Conservation (phyloP, 139 green algal genomes). For the Closterium sp. region DNA sequence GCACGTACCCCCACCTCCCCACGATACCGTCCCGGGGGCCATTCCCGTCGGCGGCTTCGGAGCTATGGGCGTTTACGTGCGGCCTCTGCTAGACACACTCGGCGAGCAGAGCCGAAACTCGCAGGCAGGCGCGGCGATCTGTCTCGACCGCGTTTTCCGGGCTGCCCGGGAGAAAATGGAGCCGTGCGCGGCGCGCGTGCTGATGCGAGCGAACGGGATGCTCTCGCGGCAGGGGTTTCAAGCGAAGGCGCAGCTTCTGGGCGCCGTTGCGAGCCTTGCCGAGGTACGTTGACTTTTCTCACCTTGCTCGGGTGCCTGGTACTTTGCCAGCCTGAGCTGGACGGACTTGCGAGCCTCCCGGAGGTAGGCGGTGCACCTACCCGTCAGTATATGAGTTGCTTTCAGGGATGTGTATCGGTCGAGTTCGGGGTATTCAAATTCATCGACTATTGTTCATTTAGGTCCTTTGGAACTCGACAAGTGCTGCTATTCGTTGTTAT, state of each 20-base stretch:
- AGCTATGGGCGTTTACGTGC: not conserved
- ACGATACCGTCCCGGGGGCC: not conserved
- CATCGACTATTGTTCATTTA: no score
- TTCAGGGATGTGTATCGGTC: no score
- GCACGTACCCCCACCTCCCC: not conserved
- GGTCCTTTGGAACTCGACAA: no score
- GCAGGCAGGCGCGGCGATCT: constrained; percentile 20
- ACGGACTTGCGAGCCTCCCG: no score
- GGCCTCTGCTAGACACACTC: constrained; percentile 31
- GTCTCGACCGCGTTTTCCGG: constrained; percentile 13
- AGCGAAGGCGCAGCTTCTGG: constrained; percentile 18
- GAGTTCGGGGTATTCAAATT: no score
- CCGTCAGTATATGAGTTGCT: no score
- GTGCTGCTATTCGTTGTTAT: no score
- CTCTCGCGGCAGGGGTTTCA: not conserved
- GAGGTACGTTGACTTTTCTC: constrained; percentile 3
- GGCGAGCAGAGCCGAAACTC: constrained; percentile 33
- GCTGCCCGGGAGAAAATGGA: constrained; percentile 9
- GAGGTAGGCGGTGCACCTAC: no score
- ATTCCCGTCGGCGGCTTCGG: not conserved
- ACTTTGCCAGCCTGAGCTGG: no score
- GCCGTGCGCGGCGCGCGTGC: constrained; percentile 3
- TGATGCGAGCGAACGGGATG: not conserved
- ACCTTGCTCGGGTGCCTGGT: no score
- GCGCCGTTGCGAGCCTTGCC: constrained; percentile 11